A percentile compares a stretch with the other conserved stretches of the same genome.
phyloP scores from a whole-genome alignment of 2,329 filamentous ascomycete genomes.

The Cytospora mali region DNA sequence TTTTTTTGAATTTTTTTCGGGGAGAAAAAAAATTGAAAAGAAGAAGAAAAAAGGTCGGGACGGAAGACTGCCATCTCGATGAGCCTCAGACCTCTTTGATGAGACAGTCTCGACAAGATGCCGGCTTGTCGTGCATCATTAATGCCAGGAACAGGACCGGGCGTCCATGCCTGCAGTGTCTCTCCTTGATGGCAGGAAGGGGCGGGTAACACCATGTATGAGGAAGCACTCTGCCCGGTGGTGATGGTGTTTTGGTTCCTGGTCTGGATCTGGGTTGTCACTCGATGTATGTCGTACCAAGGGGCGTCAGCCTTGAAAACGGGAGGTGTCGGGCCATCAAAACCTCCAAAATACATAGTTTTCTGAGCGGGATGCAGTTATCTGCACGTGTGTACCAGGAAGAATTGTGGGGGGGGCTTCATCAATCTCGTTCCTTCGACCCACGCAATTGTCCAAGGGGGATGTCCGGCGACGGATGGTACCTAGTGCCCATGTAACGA shows the following conservation, averaged over 20 bases:
- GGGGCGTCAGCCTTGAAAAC: constrained; percentile 4
- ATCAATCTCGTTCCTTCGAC: constrained; percentile 3
- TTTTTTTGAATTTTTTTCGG: too few relatives aligned
- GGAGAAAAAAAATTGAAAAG: too few relatives aligned
- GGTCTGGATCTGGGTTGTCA: constrained; percentile 3
- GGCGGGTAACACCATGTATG: background rate
- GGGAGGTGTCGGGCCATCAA: constrained; percentile 9
- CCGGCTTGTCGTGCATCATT: background rate
- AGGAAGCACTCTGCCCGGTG: background rate
- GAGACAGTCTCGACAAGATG: background rate
- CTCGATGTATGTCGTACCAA: constrained; percentile 8
- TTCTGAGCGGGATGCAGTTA: constrained; percentile 8
- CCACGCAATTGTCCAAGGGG: constrained; percentile 8
- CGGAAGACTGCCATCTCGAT: background rate
- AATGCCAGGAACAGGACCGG: background rate
- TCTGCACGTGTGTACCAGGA: constrained; percentile 18
- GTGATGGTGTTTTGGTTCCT: background rate
- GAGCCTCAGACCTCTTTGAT: background rate
- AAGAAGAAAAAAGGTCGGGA: too few relatives aligned
- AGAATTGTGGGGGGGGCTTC: background rate
- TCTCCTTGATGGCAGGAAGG: background rate
- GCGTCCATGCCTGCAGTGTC: background rate
- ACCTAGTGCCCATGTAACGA: too few relatives aligned
- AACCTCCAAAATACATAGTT: background rate
- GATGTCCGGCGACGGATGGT: background rate